phyloP scores from a whole-genome alignment of 306 rosid species.

The Dalbergia cochinchinensis region DNA sequence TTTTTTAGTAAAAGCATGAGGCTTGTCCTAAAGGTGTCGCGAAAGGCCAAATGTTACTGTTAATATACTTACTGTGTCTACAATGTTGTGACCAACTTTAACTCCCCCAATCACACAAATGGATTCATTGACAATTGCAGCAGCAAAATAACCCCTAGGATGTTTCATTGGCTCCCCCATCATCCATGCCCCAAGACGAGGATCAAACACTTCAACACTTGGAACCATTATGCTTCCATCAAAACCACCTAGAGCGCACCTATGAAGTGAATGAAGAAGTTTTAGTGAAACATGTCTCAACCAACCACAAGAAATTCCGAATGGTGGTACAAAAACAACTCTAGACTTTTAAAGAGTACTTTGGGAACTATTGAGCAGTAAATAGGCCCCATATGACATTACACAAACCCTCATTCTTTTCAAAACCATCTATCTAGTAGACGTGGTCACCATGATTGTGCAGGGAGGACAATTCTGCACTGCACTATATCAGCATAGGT shows the following conservation, averaged over 20 bases:
- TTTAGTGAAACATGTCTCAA: neutral
- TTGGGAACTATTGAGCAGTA: slow-evolving; percentile 20
- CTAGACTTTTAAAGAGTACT: neutral
- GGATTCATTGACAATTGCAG: slow-evolving; percentile 68
- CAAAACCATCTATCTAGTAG: neutral
- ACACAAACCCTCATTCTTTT: neutral
- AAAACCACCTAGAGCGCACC: slow-evolving; percentile 80
- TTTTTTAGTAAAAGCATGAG: neutral
- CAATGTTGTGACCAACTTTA: slow-evolving; percentile 44
- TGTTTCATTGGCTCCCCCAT: slow-evolving; percentile 69
- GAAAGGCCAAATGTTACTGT: neutral
- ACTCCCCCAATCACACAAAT: slow-evolving; percentile 77
- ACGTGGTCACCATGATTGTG: slow-evolving; percentile 11
- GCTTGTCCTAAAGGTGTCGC: slow-evolving; percentile 8
- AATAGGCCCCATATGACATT: neutral
- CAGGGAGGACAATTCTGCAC: slow-evolving; percentile 17
- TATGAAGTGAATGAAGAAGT: slow-evolving; percentile 41
- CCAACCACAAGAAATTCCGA: neutral
- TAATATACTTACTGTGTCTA: slow-evolving; percentile 60
- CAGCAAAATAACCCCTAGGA: slow-evolving; percentile 73
- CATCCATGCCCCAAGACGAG: slow-evolving; percentile 76
- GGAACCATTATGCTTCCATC: slow-evolving; percentile 69
- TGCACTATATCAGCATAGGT: neutral
- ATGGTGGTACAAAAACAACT: too few species aligned
- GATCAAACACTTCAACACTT: slow-evolving; percentile 84